phyloP scores from a whole-genome alignment of 805 yeast species.

The Saturnispora sekii region DNA sequence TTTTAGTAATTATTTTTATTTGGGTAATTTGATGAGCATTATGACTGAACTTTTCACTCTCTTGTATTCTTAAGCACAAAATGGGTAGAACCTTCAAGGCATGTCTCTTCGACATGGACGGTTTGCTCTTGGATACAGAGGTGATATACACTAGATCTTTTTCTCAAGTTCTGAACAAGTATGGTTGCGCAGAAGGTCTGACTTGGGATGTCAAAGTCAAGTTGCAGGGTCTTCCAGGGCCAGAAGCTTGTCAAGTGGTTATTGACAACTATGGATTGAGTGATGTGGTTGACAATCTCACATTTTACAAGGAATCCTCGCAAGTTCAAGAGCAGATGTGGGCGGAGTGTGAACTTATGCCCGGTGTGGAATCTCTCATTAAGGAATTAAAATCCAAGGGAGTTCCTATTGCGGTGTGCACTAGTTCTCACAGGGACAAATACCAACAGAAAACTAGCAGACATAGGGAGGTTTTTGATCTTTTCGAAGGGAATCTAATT shows the following conservation, averaged over 20 bases:
- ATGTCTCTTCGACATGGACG: conserved; percentile 74
- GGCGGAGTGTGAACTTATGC: conserved; percentile 57
- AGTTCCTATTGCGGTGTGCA: conserved; percentile 84
- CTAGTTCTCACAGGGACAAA: conserved; percentile 61
- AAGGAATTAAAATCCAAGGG: conserved; percentile 37
- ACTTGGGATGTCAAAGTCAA: conserved; percentile 87
- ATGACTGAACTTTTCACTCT: conserved; percentile 2
- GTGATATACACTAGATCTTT: conserved; percentile 79
- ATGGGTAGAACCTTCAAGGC: conserved; percentile 17
- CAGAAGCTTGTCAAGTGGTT: conserved; percentile 54
- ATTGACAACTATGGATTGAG: conserved; percentile 63
- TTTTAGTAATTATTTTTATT: conserved; percentile 27
- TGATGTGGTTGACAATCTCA: conserved; percentile 45
- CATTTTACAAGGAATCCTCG: conserved; percentile 43
- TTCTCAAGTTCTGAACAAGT: conserved; percentile 48
- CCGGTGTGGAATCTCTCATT: conserved; percentile 76
- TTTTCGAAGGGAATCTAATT: conserved; percentile 57
- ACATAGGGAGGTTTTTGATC: conserved; percentile 44
- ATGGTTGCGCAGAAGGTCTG: conserved; percentile 55
- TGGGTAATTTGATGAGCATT: background rate
- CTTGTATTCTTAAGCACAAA: background rate
- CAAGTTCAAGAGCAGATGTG: conserved; percentile 49
- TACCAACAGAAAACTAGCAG: conserved; percentile 67
- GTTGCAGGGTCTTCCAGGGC: conserved; percentile 88
- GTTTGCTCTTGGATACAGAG: conserved; percentile 85